phyloP scores from a whole-genome alignment of 116 monocot genomes.

The Dioscorea cayenensis region DNA sequence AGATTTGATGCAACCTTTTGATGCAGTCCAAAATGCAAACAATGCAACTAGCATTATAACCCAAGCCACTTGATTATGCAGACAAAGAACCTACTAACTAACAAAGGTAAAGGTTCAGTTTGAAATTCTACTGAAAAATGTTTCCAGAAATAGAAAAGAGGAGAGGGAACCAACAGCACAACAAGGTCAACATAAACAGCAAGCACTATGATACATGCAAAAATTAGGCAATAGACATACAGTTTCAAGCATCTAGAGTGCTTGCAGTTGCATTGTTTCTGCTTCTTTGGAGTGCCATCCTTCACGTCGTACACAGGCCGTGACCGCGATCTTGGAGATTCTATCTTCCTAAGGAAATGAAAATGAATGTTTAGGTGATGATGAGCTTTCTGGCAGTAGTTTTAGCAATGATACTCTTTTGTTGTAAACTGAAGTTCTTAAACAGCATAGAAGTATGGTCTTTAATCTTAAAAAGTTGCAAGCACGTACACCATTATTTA shows the following conservation, averaged over 20 bases:
- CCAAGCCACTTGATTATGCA: background rate
- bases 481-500: no score
- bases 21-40: background rate
- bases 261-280: constrained; percentile 54
- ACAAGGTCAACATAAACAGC: background rate
- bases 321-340: constrained; percentile 39
- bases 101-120: background rate
- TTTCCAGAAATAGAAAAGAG: no score
- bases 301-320: constrained; percentile 41
- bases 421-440: background rate
- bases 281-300: constrained; percentile 48
- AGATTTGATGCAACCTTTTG: no score
- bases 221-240: constrained; percentile 24
- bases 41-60: background rate
- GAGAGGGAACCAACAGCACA: no score
- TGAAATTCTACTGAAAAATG: no score
- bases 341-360: constrained; percentile 28
- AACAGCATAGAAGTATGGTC: no score
- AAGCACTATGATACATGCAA: background rate
- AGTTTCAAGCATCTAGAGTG: constrained; percentile 61
- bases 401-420: background rate
- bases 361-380: background rate
- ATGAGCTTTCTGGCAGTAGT: background rate
- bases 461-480: no score
- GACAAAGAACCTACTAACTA: background rate